These are phyloP conservation scores for Daphne laureola DNA, from an alignment of 441 rosid genomes.

Conservation along the genomic window DNA sequence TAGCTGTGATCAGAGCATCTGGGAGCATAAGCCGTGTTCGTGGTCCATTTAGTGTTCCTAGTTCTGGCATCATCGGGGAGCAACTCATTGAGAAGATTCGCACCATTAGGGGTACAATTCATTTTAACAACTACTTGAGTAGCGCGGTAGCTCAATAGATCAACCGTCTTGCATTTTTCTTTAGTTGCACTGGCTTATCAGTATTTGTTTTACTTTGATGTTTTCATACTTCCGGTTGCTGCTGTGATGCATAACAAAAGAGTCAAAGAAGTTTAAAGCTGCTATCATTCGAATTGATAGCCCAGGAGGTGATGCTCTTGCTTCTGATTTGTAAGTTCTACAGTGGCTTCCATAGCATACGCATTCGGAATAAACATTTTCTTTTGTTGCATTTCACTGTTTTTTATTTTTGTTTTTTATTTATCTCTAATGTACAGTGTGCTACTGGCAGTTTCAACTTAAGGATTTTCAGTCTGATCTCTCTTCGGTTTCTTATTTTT, in stretches of 20 bases:
- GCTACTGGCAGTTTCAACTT: background rate
- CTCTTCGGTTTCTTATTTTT: no score
- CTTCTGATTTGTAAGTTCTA: conserved; percentile 94
- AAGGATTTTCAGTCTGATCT: background rate
- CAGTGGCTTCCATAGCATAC: conserved; percentile 2
- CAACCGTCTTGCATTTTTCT: background rate
- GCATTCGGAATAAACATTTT: background rate
- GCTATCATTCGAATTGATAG: conserved; percentile 90
- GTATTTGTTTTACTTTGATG: conserved; percentile 11
- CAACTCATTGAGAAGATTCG: conserved; percentile 86
- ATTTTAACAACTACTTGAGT: no score
- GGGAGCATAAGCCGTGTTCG: conserved; percentile 87
- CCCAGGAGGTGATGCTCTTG: conserved; percentile 99
- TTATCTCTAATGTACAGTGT: background rate
- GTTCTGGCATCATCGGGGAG: conserved; percentile 73
- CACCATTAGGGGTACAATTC: conserved; percentile 57
- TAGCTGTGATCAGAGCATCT: conserved; percentile 90
- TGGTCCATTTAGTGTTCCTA: conserved; percentile 55
- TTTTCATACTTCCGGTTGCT: conserved; percentile 10
- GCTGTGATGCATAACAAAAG: conserved; percentile 23
- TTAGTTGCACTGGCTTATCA: conserved; percentile 4
- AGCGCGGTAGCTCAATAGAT: no score
- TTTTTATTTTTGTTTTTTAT: no score
- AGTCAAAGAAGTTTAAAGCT: conserved; percentile 76
- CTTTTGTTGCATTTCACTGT: background rate